Evolutionary conservation across 257 asterid species (phyloP).

Genomic region (Nicotiana attenuata): DNA sequence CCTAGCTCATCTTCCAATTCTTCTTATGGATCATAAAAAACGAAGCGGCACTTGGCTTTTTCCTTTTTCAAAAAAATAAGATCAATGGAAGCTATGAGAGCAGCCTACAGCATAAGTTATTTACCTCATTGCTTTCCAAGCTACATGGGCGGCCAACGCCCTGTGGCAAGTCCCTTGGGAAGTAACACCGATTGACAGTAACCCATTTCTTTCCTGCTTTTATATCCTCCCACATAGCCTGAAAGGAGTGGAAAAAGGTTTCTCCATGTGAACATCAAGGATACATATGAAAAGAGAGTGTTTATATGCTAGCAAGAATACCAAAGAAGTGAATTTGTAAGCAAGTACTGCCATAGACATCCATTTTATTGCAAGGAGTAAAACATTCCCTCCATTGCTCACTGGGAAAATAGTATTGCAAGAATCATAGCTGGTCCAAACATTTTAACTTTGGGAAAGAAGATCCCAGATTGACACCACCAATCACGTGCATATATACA

Average conservation of each 20-base stretch:
- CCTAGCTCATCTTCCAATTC: not conserved
- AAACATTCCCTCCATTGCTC: not conserved
- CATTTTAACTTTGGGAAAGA: not conserved
- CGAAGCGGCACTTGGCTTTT: not conserved
- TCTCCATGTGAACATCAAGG: not conserved
- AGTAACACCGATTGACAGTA: constrained; percentile 70
- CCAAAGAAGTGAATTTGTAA: not conserved
- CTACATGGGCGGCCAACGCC: constrained; percentile 92
- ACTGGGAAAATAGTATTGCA: not conserved
- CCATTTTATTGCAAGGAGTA: not conserved
- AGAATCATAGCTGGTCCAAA: not conserved
- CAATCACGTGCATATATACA: not conserved
- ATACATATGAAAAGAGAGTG: not conserved
- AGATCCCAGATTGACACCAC: not conserved
- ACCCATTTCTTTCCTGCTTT: constrained; percentile 58
- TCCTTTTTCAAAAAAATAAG: not conserved
- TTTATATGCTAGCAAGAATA: not conserved
- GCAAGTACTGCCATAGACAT: not conserved
- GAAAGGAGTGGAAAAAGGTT: constrained; percentile 6
- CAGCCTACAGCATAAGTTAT: not conserved
- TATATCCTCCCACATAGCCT: constrained; percentile 96
- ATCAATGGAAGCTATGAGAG: not conserved
- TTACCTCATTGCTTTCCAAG: constrained; percentile 87
- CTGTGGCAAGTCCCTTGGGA: constrained; percentile 89
- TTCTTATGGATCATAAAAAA: constrained; percentile 1